Evolutionary conservation across 257 asterid genomes (phyloP), one percentile per base, ranked within the genome.

Genomic region (Solanum megistacrolobum): DNA sequence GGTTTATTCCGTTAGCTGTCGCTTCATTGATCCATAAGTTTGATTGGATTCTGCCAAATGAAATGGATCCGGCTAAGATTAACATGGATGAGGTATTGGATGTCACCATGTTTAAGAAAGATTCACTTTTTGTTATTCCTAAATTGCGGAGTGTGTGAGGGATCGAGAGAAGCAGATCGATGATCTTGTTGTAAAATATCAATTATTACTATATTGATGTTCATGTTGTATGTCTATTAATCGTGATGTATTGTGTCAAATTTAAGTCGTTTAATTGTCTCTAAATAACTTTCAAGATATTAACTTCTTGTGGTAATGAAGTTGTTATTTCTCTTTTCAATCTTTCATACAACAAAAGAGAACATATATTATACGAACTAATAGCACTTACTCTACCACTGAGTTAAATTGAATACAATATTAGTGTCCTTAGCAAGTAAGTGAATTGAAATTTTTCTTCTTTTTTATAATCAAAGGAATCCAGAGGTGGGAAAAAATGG

Each of bases 11-110:
- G 4, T 86, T 86, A 36, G 38, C 39, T 36, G 35, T 86, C 2
- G 88, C 88, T 73, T 86, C 88, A 0, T 23, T 86, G 43, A 60
- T 86, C 31, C 88, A 75, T 52, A 41, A 7, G 20, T 86, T 86
- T 10, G 62, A 86, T 9, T 86, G 88, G 88, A 46, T 76, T 86
- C 88, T 86, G 13, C 88, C 88, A 10, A 23, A 41, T 41, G 88
- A 82, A 41, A 55, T 39, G 29, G 25, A 13, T 12, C 85, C 88
- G 2, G 12, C 78, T 74, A 36, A 23, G 11, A 36, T 86, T 13
- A 52, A 86, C 60, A 74, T 86, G 88, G 79, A 52, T 35, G 88
- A 86, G 73, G n/a, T 5, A 4, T 86, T 74, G 79, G 85, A 83
- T 38, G 3, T 74, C n/a, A 73, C 88, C n/a, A 65, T 86, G 72